These are phyloP conservation scores for Melastoma malabathricum DNA, from an alignment of 345 rosid species.

Conservation along the genomic window DNA sequence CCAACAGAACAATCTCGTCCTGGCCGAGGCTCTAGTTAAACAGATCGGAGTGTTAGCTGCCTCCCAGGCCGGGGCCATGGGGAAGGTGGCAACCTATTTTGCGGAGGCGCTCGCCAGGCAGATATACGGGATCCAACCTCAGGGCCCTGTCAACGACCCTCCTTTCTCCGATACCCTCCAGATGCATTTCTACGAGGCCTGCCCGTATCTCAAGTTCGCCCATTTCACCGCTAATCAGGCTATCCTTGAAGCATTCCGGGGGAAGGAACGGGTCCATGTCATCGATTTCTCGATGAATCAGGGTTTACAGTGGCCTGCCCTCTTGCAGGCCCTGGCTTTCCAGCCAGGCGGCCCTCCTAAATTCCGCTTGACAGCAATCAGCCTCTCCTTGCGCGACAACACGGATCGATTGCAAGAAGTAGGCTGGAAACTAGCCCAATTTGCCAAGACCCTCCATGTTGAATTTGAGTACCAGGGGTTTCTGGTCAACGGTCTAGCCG, in stretches of 20 bases:
- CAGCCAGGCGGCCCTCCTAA: constrained; percentile 71
- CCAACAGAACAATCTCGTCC: constrained; percentile 40
- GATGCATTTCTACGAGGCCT: constrained; percentile 72
- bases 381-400: constrained; percentile 50
- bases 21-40: constrained; percentile 51
- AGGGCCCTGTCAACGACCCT: constrained; percentile 2
- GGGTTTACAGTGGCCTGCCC: constrained; percentile 86
- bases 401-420: constrained; percentile 56
- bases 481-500: constrained; percentile 40
- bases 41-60: constrained; percentile 39
- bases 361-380: constrained; percentile 67
- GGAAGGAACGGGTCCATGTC: constrained; percentile 69
- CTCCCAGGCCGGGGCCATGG: constrained; percentile 37
- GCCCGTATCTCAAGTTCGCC: constrained; percentile 78
- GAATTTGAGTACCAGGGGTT: constrained; percentile 61
- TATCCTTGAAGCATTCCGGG: constrained; percentile 59
- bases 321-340: constrained; percentile 73
- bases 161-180: constrained; percentile 37
- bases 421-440: constrained; percentile 53
- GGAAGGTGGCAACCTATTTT: constrained; percentile 65
- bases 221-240: constrained; percentile 95
- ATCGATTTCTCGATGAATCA: constrained; percentile 69
- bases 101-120: constrained; percentile 54
- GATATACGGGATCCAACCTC: constrained; percentile 8
- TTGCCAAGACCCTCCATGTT: constrained; percentile 49